Base-by-base conservation (phyloP, 2,329 filamentous ascomycete genomes). In the Lasiodiplodia sp. region DNA sequence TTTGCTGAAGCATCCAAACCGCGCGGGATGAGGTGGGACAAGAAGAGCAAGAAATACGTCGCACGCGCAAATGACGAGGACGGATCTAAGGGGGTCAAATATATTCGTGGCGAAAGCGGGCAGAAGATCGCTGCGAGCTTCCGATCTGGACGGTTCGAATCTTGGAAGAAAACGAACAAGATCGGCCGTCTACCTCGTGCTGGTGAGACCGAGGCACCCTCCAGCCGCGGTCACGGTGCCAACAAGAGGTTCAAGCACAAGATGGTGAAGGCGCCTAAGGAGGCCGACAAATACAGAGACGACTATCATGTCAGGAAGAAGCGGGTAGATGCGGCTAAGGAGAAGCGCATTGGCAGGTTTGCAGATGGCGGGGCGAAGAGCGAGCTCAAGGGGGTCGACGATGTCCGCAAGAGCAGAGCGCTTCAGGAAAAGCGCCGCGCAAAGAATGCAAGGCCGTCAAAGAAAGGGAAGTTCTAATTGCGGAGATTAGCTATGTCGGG, bases 61-160 rank as follows among this genome's bases (percentile, higher is more conserved):
- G 86, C 92, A 14, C 89, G 92, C 44, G 89, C 89, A 74, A 98
- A 99, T 84, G 96, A 99, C 82, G 92, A 97, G 74, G 96, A 99
- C 82, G 96, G 96, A 49, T 96, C 88, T 37, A 89, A 89, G 75
- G 87, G 87, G 44, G 78, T 78, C 14, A 91, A 90, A 76, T 90
- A 97, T 83, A 91, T 97, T 68, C 87, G 88, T 71, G 94, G 96
- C 75, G 96, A 99, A 82, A 93, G 89, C 76, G 96, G 96, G 67
- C 93, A 95, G 83, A 98, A 97, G 85, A 97, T 99, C 74, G 93
- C 96, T 1, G 94, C 96, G 56, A 91, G 87, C 70, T 98, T 99
- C 88, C 91, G 95, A 77, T 94, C 91, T 79, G 96, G 96, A 44
- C 90, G 95, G 56, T 99, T 97, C 83, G 94, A 98, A 78, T 88